Base-by-base conservation (phyloP, 1,139 yeast genomes). In the Debaryomycetaceae sp. region DNA sequence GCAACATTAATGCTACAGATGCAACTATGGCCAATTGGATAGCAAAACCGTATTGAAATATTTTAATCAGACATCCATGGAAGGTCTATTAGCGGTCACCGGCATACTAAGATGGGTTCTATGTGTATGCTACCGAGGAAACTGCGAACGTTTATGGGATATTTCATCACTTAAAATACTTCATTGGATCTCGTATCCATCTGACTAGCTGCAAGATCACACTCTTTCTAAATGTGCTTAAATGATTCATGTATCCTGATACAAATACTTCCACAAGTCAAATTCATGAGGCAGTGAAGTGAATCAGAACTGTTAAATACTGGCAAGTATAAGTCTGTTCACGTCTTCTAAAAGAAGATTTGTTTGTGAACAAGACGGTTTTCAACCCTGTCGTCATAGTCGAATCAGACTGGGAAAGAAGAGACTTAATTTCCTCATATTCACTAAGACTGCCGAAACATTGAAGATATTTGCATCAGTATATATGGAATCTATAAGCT, bases 101-200 rank as follows among this genome's bases (percentile, higher is more conserved):
- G 88, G 70, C 83, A 80, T 78, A 82, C 87, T 65, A 75, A 79
- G 81, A 75, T 82, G 86, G 90, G 89, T 83, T 84, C 88, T 69
- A 68, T 70, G 68, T 74, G 89, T 80, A 78, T 73, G 83, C 87
- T 85, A 84, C 90, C 90, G 90, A 79, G 90, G 90, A 84, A 84
- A 84, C 90, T 84, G 90, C 90, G 90, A 84, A 84, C 84, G 91
- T 84, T 80, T 68, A 76, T 75, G 81, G 81, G 70, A 74, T 68
- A 68, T 81, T 81, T 85, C 91, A 84, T 85, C 91, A 84, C 73
- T 63, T 81, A 68, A 65, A 68, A 46, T 42, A 45, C 39, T 27
- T 39, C 38, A 36, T 3, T 24, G 20, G 6, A 33, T 9, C 17
- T 27, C 11, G 31, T 11, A 8, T 27, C 11, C 11, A 27, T 8